A percentile compares a stretch with the other conserved stretches of the same genome.
Evolutionary conservation across 352 stramenopile species (phyloP).

Genomic region (Pilasporangium apinafurcum): DNA sequence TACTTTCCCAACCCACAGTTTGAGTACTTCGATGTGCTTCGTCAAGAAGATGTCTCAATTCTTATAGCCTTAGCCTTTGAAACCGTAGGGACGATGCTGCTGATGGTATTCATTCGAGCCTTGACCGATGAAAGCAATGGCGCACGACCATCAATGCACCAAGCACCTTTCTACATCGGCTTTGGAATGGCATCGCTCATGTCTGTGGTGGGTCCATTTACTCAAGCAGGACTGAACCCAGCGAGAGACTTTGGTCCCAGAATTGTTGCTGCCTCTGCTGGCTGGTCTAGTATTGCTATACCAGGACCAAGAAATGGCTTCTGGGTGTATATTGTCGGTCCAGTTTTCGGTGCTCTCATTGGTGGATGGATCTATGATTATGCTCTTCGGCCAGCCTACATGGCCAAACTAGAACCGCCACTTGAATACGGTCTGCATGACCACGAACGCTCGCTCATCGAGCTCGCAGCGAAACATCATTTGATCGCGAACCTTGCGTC

Average conservation of each 20-base stretch:
- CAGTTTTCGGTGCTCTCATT: conserved; percentile 39
- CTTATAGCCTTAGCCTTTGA: conserved; percentile 43
- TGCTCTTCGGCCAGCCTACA: conserved; percentile 15
- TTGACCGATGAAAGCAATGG: conserved; percentile 36
- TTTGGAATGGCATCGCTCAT: conserved; percentile 40
- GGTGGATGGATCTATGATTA: conserved; percentile 52
- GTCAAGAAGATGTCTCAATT: conserved; percentile 22
- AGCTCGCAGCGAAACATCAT: no score
- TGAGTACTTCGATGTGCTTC: conserved; percentile 9
- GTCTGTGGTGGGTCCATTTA: conserved; percentile 49
- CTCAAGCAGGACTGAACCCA: conserved; percentile 69
- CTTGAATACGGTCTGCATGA: no score
- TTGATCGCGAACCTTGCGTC: no score
- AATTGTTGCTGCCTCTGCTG: conserved; percentile 48
- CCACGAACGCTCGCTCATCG: no score
- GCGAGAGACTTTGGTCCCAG: conserved; percentile 70
- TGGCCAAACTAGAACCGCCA: no score
- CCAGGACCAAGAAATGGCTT: conserved; percentile 37
- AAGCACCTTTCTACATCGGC: conserved; percentile 47
- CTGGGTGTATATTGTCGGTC: conserved; percentile 67
- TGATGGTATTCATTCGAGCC: conserved; percentile 56
- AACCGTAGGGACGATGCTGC: conserved; percentile 43
- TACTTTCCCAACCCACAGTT: conserved; percentile 64
- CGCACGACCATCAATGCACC: conserved; percentile 9
- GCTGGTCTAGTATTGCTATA: conserved; percentile 38